Evolutionary conservation across 495 filamentous ascomycete genomes (phyloP).

Genomic region (Platismatia glauca): DNA sequence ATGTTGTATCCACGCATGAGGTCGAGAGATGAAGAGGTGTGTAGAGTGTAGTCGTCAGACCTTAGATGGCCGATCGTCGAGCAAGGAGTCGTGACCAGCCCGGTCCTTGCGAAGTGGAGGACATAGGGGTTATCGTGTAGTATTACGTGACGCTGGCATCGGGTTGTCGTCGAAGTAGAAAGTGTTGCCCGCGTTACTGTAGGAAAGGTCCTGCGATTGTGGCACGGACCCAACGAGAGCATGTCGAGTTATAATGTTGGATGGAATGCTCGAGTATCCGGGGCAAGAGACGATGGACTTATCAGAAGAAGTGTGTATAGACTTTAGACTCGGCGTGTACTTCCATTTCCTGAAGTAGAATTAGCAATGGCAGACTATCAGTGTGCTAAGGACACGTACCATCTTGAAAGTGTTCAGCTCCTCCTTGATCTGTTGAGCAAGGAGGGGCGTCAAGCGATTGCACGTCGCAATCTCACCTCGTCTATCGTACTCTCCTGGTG

Average conservation of each 20-base stretch:
- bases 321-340: slow-evolving; percentile 97
- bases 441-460: slow-evolving; percentile 92
- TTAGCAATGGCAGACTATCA: slow-evolving; percentile 30
- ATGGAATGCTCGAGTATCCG: neutral
- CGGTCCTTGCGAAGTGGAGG: slow-evolving; percentile 6
- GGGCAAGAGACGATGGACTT: neutral
- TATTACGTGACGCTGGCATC: slow-evolving; percentile 9
- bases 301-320: slow-evolving; percentile 97
- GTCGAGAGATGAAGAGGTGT: neutral
- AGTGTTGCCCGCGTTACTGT: neutral
- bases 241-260: neutral
- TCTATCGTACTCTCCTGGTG: slow-evolving; percentile 88
- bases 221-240: neutral
- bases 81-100: slow-evolving; percentile 13
- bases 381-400: slow-evolving; percentile 48
- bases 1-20: neutral
- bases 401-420: slow-evolving; percentile 99
- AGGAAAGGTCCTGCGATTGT: neutral
- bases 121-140: neutral
- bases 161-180: neutral
- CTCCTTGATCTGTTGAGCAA: slow-evolving; percentile 99
- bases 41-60: slow-evolving; percentile 10
- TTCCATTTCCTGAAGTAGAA: slow-evolving; percentile 82
- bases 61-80: slow-evolving; percentile 13
- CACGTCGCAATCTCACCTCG: slow-evolving; percentile 95